Evolutionary conservation across 805 yeast species (phyloP).

Genomic region (Cyberlindnera maritima): DNA sequence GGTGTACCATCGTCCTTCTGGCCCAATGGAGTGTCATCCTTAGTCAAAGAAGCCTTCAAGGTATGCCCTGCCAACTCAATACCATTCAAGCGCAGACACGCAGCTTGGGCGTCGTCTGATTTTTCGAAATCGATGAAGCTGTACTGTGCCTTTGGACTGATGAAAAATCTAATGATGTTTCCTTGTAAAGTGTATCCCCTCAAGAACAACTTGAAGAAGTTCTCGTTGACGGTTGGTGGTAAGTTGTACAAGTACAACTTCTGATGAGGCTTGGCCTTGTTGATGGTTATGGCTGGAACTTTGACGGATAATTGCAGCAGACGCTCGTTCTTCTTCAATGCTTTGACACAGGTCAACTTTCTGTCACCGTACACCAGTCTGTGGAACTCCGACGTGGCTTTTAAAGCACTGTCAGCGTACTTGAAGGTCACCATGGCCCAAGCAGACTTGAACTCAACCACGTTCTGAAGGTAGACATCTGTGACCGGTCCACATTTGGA

Average conservation of each 20-base stretch:
- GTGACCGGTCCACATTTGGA: slow-evolving; percentile 46
- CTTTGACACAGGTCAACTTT: slow-evolving; percentile 29
- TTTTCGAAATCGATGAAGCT: slow-evolving; percentile 28
- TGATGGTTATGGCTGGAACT: not conserved
- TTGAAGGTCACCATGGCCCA: slow-evolving; percentile 52
- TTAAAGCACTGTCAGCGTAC: slow-evolving; percentile 42
- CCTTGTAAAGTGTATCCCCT: slow-evolving; percentile 24
- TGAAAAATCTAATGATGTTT: slow-evolving; percentile 19
- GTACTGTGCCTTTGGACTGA: slow-evolving; percentile 9
- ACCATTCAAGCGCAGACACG: slow-evolving; percentile 25
- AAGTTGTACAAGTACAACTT: slow-evolving; percentile 25
- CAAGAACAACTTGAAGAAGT: slow-evolving; percentile 28
- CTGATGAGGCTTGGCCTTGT: slow-evolving; percentile 5
- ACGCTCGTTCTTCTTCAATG: slow-evolving; percentile 26
- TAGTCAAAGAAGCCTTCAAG: slow-evolving; percentile 17
- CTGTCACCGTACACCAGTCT: slow-evolving; percentile 28
- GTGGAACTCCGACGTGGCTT: slow-evolving; percentile 37
- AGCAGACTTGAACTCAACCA: slow-evolving; percentile 28
- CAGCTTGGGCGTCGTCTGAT: slow-evolving; percentile 23
- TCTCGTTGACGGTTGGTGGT: slow-evolving; percentile 26
- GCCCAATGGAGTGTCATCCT: not conserved
- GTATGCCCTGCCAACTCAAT: slow-evolving; percentile 22
- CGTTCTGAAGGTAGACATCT: slow-evolving; percentile 49
- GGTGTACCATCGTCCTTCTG: not conserved
- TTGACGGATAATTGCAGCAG: slow-evolving; percentile 11